Evolutionary conservation across 2,329 filamentous ascomycete genomes (phyloP), one percentile per base, ranked within the genome.

Genomic region (Onygena corvina): DNA sequence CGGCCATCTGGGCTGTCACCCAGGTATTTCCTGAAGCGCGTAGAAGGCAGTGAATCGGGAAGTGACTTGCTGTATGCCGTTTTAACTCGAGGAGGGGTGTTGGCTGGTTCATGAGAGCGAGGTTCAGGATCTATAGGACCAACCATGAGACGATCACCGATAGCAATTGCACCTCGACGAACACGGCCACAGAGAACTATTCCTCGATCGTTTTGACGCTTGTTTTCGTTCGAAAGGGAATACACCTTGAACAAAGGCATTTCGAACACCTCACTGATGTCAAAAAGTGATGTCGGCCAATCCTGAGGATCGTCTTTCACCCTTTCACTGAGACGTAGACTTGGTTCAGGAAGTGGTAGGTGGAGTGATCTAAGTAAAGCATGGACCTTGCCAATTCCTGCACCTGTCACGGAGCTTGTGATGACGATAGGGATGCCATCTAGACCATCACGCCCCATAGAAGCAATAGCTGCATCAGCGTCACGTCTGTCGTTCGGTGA

Each of bases 191-290:
- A 89, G 4, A 95, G 76, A 11, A 98, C 85, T n/a, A 79, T 75
- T 5, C 82, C 82, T 16, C 71, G 66, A 47, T 76, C 73, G 30
- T 67, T 64, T 40, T 71, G 61, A 4, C 65, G 63, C 23, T 65
- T 58, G 50, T 70, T 60, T 49, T 71, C 58, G 53, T 57, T 61
- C 2, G 69, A 64, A 14, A 59, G 53, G 2, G 66, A 67, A 54
- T 69, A 71, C 3, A 76, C 71, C 54, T 80, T 80, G 1, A 80
- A 78, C 0, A 77, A 76, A 1, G 83, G 77, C 11, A 89, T 76
- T 51, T 77, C 84, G 64, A 94, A 96, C 1, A 88, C 80, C 57
- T 95, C 90, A 61, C 96, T 90, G 20, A 96, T 77, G 60, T 95
- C 85, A 60, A 96, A 96, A 1, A 95, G 68, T 29, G 77, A 77